phyloP scores from a whole-genome alignment of 345 rosid genomes.

The Camelina laxa region DNA sequence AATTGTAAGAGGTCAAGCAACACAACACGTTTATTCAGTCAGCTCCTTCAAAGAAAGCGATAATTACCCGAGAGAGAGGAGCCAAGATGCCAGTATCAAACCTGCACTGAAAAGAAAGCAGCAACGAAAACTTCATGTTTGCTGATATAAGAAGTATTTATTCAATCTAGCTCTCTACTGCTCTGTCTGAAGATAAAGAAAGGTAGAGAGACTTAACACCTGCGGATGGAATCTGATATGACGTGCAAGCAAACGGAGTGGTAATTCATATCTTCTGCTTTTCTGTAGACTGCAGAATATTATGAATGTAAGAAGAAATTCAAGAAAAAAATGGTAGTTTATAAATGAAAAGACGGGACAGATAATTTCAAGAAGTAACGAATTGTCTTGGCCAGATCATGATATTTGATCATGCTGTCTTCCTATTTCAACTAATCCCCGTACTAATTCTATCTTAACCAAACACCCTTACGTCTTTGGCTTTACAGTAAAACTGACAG shows the following conservation, averaged over 20 bases:
- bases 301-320: conserved; percentile 7
- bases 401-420: conserved; percentile 24
- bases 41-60: conserved; percentile 24
- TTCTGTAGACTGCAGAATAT: conserved; percentile 77
- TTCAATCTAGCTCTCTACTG: background rate
- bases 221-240: conserved; percentile 93
- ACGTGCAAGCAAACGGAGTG: conserved; percentile 95
- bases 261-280: conserved; percentile 95
- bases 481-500: conserved; percentile 8
- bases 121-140: conserved; percentile 45
- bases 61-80: conserved; percentile 86
- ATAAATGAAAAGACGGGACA: conserved; percentile 14
- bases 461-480: background rate
- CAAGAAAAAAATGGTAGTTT: background rate
- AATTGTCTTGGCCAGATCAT: background rate
- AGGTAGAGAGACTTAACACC: conserved; percentile 50
- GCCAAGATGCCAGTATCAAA: conserved; percentile 95
- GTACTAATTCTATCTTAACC: conserved; percentile 14
- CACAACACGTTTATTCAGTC: conserved; percentile 16
- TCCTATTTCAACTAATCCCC: conserved; percentile 9
- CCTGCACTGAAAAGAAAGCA: conserved; percentile 87
- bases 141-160: conserved; percentile 8
- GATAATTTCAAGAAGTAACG: background rate
- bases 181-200: conserved; percentile 24
- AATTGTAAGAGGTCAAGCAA: conserved; percentile 24